A percentile compares a stretch with the other conserved stretches of the same genome.
These are phyloP conservation scores for Venturia asperata DNA, from an alignment of 2,329 filamentous ascomycete genomes.

Conservation along the genomic window DNA sequence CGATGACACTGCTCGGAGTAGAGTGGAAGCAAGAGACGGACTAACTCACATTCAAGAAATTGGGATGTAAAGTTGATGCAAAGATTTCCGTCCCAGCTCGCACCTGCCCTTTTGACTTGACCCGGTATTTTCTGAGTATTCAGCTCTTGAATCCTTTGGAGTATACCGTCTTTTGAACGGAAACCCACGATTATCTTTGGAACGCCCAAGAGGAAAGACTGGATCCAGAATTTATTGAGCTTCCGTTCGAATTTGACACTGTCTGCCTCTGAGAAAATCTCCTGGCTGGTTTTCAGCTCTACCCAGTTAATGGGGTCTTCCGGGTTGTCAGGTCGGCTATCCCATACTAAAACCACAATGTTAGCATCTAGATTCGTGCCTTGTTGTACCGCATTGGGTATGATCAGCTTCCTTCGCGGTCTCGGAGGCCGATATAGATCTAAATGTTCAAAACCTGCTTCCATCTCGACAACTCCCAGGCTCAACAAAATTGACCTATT, in stretches of 20 bases:
- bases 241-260: constrained; percentile 77
- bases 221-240: constrained; percentile 92
- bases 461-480: background rate
- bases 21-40: background rate
- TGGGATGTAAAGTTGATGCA: constrained; percentile 83
- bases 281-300: constrained; percentile 74
- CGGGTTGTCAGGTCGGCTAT: constrained; percentile 72
- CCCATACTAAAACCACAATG: constrained; percentile 54
- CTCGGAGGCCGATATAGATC: background rate
- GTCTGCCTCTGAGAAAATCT: constrained; percentile 53
- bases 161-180: constrained; percentile 63
- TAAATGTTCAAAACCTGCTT: background rate
- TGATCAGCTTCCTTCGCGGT: background rate
- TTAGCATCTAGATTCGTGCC: constrained; percentile 10
- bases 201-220: constrained; percentile 89
- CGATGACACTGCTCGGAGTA: too few species aligned
- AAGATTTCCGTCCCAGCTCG: constrained; percentile 81
- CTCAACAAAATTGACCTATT: background rate
- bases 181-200: constrained; percentile 90
- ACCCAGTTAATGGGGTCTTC: constrained; percentile 76
- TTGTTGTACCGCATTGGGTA: background rate
- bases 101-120: constrained; percentile 59
- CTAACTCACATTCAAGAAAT: constrained; percentile 65
- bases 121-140: constrained; percentile 72
- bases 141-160: constrained; percentile 68